Evolutionary conservation across 148 eudicot genomes (phyloP).

Genomic region (Cornus controversa): DNA sequence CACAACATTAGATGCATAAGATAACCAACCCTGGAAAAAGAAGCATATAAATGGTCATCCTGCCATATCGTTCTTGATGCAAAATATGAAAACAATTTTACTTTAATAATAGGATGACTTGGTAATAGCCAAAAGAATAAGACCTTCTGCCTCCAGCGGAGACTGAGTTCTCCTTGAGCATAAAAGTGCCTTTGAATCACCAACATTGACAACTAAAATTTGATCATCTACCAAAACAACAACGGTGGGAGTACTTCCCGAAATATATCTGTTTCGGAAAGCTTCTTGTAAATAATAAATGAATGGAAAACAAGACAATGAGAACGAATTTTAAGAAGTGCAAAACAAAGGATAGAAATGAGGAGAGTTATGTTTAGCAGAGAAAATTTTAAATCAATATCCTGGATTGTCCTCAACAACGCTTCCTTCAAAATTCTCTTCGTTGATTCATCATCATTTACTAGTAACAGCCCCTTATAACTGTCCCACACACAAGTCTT

Average conservation of each 20-base stretch:
- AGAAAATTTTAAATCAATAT: constrained; percentile 41
- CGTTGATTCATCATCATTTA: constrained; percentile 14
- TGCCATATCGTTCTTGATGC: neutral
- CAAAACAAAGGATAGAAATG: neutral
- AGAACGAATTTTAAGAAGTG: neutral
- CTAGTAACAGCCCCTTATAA: constrained; percentile 4
- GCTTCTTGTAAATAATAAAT: constrained; percentile 33
- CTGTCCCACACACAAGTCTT: neutral
- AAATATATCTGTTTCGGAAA: constrained; percentile 17
- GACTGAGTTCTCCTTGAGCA: constrained; percentile 32
- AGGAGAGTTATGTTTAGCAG: neutral
- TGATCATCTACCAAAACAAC: constrained; percentile 36
- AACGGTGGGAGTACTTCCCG: constrained; percentile 44
- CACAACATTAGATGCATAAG: neutral
- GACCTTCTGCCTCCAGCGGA: constrained; percentile 21
- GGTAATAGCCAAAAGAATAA: neutral
- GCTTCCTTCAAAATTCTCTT: constrained; percentile 30
- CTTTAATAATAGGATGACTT: neutral
- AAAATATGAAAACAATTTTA: neutral
- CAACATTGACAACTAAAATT: constrained; percentile 47
- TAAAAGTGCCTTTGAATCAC: constrained; percentile 57
- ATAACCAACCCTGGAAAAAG: neutral
- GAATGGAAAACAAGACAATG: neutral
- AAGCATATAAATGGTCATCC: neutral
- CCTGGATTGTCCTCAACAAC: constrained; percentile 32